Conservation (phyloP, 305 asterid species). For the Fraxinus baroniana region DNA sequence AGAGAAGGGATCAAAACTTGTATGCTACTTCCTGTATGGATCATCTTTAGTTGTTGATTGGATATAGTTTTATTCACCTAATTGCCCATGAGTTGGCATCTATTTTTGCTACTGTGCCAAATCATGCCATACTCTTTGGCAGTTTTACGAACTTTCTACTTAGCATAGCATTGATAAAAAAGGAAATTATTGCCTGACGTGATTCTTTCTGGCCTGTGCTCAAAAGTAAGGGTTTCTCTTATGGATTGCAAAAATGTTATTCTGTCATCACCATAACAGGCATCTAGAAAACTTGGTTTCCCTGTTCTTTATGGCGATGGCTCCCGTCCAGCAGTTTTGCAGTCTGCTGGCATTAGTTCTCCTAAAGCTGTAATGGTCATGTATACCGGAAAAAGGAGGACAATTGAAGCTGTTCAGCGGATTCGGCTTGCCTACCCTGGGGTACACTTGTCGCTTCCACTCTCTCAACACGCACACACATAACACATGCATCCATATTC, state of each 20-base stretch:
- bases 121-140: not conserved
- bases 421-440: conserved; percentile 86
- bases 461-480: not conserved
- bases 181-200: not conserved
- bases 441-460: conserved; percentile 40
- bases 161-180: not conserved
- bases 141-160: not conserved
- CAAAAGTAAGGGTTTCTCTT: conserved; percentile 9
- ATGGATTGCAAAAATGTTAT: conserved; percentile 13
- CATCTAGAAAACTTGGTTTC: conserved; percentile 82
- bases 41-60: not conserved
- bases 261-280: conserved; percentile 41
- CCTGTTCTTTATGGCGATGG: conserved; percentile 97
- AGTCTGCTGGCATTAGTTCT: conserved; percentile 86
- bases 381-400: conserved; percentile 71
- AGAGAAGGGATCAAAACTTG: not conserved
- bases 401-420: conserved; percentile 83
- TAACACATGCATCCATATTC: not conserved
- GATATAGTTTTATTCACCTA: not conserved
- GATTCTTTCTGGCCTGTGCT: conserved; percentile 8
- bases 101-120: not conserved
- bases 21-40: not conserved
- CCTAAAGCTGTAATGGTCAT: conserved; percentile 97
- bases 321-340: conserved; percentile 89
- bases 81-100: not conserved